A percentile compares a stretch with the other conserved stretches of the same genome.
These are phyloP conservation scores for Marasmius fiardii DNA, from an alignment of 1,284 basidiomycete genomes.

Conservation along the genomic window DNA sequence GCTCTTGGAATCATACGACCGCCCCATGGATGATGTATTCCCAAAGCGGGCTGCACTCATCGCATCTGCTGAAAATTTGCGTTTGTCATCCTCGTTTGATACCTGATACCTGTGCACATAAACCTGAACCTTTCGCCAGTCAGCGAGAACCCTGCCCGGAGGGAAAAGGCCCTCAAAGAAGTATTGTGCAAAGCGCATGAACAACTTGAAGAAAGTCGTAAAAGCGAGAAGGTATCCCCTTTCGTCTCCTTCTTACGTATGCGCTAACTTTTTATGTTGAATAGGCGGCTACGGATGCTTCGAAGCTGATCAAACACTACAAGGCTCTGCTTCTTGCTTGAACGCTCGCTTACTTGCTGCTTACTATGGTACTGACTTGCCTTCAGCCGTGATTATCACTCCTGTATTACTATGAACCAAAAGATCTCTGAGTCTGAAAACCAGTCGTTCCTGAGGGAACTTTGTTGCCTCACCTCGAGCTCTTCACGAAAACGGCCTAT, in stretches of 20 bases:
- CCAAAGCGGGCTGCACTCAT: not conserved
- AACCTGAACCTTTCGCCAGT: constrained; percentile 14
- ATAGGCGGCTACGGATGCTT: constrained; percentile 17
- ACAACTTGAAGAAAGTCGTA: constrained; percentile 18
- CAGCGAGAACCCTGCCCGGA: constrained; percentile 11
- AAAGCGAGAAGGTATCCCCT: constrained; percentile 18
- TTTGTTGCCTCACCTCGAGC: too few species aligned
- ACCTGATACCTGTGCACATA: not conserved
- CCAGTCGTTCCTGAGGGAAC: too few species aligned
- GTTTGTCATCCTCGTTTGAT: constrained; percentile 9
- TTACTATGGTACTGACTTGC: not conserved
- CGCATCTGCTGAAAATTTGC: constrained; percentile 17
- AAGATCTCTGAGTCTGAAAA: too few species aligned
- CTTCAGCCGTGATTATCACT: not conserved
- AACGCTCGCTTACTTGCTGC: not conserved
- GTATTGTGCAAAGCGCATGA: constrained; percentile 18
- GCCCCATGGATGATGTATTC: not conserved
- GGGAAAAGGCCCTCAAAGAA: constrained; percentile 16
- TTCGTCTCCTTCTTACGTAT: not conserved
- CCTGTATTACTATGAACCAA: too few species aligned
- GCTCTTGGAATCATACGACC: not conserved
- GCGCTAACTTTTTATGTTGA: not conserved
- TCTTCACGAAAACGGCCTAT: too few species aligned
- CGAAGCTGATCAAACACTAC: constrained; percentile 16
- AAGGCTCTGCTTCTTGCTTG: constrained; percentile 15